Evolutionary conservation across 2,329 filamentous ascomycete genomes (phyloP), one percentile per base, ranked within the genome.

Genomic region (Microcyclospora tardicrescens): DNA sequence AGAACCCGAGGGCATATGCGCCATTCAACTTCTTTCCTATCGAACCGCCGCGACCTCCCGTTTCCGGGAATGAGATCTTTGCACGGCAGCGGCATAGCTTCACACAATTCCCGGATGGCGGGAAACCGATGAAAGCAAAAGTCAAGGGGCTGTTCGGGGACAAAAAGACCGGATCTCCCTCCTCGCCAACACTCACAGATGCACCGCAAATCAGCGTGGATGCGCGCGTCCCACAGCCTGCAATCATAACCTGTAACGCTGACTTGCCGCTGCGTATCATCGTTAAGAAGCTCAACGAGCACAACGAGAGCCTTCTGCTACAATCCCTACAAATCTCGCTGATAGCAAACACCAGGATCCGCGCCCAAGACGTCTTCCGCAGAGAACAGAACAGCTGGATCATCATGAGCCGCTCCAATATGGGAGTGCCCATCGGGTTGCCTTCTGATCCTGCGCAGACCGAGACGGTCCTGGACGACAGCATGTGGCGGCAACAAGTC

Each of bases 21-120:
- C 76, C 78, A 28, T 81, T 95, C 63, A 89, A 84, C 42, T 91
- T 98, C 57, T 71, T 95, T 29, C 91, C 91, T 4, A 89, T 96
- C 49, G 91, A 98, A 59, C 84, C 85, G 5, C 87, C 89, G 0
- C 71, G 87, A 32, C 76, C 77, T 0, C 66, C 72, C 4, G 65
- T 69, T 34, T 72, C 76, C 1, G 73, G 75, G 16, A 80, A 85
- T 47, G 87, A 96, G 60, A 79, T 81, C 2, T 98, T 84, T 62
- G 91, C 87, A 2, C 71, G 86, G 41, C 74, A 89, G 15, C 69
- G 72, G 42, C 75, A 80, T 50, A 69, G 75, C 44, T 81, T 81
- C 49, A 58, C 61, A 31, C 28, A 43, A 5, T 48, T 38, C 59
- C 31, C 40, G 6, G 40, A 47, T 10, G 39, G 36, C 27, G 34